Percentiles rank a stretch among this genome's conserved stretches.
Evolutionary conservation across 1,284 basidiomycete genomes (phyloP).

Genomic region (Rhodotorula sp.): DNA sequence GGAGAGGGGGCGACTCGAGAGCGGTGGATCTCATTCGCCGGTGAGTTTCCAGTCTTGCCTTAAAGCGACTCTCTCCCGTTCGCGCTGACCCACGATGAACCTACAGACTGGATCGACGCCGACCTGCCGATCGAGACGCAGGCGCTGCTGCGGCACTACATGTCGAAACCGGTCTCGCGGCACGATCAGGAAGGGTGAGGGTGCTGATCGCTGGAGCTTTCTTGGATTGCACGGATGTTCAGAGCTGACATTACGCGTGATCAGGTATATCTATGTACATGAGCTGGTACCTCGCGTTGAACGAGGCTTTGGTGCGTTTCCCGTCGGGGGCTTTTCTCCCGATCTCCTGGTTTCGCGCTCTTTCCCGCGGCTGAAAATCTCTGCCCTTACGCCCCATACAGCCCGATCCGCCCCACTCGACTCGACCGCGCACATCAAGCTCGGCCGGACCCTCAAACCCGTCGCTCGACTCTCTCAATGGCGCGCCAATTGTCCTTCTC

Average conservation of each 20-base stretch:
- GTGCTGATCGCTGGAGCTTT: not conserved
- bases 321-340: too few species aligned
- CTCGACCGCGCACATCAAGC: conserved; percentile 35
- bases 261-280: conserved; percentile 42
- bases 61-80: too few species aligned
- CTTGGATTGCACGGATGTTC: not conserved
- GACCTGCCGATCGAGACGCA: conserved; percentile 36
- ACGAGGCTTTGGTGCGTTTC: not conserved
- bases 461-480: conserved; percentile 36
- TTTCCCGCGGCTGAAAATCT: too few species aligned
- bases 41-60: not conserved
- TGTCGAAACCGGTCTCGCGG: conserved; percentile 20
- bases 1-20: not conserved
- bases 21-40: conserved; percentile 32
- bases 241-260: too few species aligned
- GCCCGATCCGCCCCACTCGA: not conserved
- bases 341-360: not conserved
- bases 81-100: not conserved
- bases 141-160: conserved; percentile 38
- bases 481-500: conserved; percentile 25
- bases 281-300: conserved; percentile 33
- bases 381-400: too few species aligned
- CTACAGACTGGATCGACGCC: conserved; percentile 22
- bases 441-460: conserved; percentile 39
- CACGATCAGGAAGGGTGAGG: conserved; percentile 35